These are phyloP conservation scores for Suhomyces taliae DNA, from an alignment of 1,139 yeast species.

Conservation along the genomic window DNA sequence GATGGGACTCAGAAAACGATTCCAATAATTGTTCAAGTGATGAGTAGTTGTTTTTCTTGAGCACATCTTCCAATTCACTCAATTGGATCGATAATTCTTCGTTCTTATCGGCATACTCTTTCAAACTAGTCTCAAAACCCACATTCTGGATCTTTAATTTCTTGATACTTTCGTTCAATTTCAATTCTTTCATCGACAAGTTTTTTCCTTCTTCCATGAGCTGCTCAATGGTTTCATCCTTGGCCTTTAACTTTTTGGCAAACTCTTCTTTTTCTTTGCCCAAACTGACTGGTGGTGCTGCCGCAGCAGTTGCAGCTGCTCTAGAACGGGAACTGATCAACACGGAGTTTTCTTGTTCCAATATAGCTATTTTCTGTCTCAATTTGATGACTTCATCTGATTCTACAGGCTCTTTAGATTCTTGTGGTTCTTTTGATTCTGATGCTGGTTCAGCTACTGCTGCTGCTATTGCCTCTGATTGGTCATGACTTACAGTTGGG, in stretches of 20 bases:
- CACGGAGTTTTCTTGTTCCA: constrained; percentile 3
- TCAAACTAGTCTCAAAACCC: constrained; percentile 41
- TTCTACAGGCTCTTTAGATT: constrained; percentile 24
- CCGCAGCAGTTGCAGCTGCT: constrained; percentile 4
- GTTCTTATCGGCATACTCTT: constrained; percentile 32
- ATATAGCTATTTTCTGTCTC: not conserved
- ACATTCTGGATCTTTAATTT: constrained; percentile 53
- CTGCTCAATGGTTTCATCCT: constrained; percentile 57
- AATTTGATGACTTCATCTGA: constrained; percentile 23
- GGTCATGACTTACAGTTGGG: constrained; percentile 4
- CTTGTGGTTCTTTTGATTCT: not conserved
- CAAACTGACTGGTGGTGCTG: not conserved
- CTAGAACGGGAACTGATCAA: constrained; percentile 5
- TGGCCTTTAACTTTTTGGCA: constrained; percentile 39
- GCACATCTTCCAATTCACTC: constrained; percentile 35
- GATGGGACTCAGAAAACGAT: constrained; percentile 15
- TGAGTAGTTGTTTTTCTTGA: constrained; percentile 29
- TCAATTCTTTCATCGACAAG: constrained; percentile 72
- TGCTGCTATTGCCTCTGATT: constrained; percentile 27
- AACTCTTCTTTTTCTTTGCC: constrained; percentile 7
- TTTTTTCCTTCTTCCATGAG: constrained; percentile 78
- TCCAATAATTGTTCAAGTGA: constrained; percentile 28
- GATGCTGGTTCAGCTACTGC: constrained; percentile 3
- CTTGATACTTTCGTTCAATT: constrained; percentile 66
- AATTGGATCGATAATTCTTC: constrained; percentile 29